phyloP scores from a whole-genome alignment of 768 basidiomycete species.

The Boletus eberwhitei region DNA sequence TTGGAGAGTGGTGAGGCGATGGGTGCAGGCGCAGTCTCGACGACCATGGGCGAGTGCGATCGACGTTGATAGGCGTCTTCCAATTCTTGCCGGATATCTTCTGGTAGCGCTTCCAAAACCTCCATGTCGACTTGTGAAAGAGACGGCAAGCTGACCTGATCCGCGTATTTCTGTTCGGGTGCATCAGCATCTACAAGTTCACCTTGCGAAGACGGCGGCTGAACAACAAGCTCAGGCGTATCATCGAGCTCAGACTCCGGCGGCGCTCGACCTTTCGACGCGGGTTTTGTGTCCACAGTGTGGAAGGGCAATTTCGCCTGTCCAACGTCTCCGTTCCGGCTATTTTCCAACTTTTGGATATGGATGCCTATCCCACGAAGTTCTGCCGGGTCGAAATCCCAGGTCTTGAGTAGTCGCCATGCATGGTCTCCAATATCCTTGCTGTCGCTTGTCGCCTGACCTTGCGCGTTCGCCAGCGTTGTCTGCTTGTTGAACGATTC shows the following conservation, averaged over 20 bases:
- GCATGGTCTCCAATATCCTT: constrained; percentile 72
- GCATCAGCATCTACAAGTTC: constrained; percentile 9
- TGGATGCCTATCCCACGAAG: constrained; percentile 92
- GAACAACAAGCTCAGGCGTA: constrained; percentile 24
- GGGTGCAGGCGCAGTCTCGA: constrained; percentile 4
- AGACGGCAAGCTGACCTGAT: constrained; percentile 51
- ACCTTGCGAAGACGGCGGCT: constrained; percentile 35
- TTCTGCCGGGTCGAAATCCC: constrained; percentile 79
- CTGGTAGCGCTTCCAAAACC: constrained; percentile 69
- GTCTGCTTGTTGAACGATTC: constrained; percentile 77
- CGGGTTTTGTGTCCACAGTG: constrained; percentile 8
- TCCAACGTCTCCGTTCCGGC: constrained; percentile 38
- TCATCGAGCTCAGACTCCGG: constrained; percentile 1
- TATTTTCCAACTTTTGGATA: constrained; percentile 79
- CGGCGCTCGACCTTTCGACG: constrained; percentile 1
- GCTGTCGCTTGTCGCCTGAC: constrained; percentile 70
- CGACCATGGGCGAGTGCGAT: constrained; percentile 46
- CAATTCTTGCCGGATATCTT: constrained; percentile 65
- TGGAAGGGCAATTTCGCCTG: constrained; percentile 66
- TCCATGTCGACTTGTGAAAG: constrained; percentile 74
- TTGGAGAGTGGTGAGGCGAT: constrained; percentile 10
- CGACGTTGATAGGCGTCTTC: constrained; percentile 63
- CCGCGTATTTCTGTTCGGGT: constrained; percentile 8
- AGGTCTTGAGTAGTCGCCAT: constrained; percentile 67
- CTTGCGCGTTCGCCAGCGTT: constrained; percentile 54